A percentile compares a stretch with the other conserved stretches of the same genome.
Evolutionary conservation across 2,329 filamentous ascomycete species (phyloP).

Genomic region (Curvularia lunata): DNA sequence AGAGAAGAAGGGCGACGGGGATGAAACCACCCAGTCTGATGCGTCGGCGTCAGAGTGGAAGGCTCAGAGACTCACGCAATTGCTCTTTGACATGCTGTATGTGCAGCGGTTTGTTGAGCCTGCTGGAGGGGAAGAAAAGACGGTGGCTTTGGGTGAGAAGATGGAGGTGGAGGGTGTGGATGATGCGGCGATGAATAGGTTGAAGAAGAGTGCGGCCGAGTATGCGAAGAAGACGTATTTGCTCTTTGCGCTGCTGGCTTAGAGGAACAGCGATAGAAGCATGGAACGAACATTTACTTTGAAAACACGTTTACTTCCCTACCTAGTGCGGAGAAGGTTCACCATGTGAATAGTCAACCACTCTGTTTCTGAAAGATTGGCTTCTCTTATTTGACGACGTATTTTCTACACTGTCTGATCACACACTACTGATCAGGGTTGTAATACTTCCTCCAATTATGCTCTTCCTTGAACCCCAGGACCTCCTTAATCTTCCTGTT

Average conservation of each 20-base stretch:
- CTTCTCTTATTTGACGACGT: neutral
- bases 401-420: neutral
- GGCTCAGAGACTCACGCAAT: constrained; percentile 45
- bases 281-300: neutral
- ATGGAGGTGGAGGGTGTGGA: constrained; percentile 56
- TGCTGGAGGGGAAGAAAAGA: constrained; percentile 6
- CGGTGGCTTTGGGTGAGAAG: constrained; percentile 33
- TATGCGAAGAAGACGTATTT: constrained; percentile 85
- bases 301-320: neutral
- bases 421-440: constrained; percentile 32
- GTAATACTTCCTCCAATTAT: constrained; percentile 63
- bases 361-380: neutral
- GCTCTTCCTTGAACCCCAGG: constrained; percentile 64
- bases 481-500: constrained; percentile 66
- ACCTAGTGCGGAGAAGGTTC: neutral
- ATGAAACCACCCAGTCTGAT: constrained; percentile 4
- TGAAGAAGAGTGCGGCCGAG: constrained; percentile 70
- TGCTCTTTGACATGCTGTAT: constrained; percentile 54
- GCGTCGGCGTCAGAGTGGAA: constrained; percentile 23
- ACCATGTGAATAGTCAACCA: neutral
- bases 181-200: constrained; percentile 56
- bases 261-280: neutral
- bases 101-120: constrained; percentile 44
- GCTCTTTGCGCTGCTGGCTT: constrained; percentile 75
- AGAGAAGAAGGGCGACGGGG: neutral